phyloP scores from a whole-genome alignment of 2,329 filamentous ascomycete species.

The Penicillium sp. region DNA sequence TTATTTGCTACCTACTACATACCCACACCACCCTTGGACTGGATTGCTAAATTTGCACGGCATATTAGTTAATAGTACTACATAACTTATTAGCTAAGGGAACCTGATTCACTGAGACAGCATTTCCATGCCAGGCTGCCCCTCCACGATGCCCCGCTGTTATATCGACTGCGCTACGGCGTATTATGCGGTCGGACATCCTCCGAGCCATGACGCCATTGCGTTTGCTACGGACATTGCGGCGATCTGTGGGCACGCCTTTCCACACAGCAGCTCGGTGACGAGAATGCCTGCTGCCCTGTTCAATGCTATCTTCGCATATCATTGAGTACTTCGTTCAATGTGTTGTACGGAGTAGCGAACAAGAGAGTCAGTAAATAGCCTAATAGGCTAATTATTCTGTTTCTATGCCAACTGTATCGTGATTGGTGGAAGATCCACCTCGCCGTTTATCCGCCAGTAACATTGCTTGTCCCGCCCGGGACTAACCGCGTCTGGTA shows the following conservation, averaged over 20 bases:
- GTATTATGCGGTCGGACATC: conserved; percentile 2
- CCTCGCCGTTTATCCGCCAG: not conserved
- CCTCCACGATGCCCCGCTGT: not conserved
- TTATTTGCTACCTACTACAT: not conserved
- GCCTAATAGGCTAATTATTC: not conserved
- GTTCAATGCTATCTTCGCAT: not conserved
- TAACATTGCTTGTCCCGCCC: not conserved
- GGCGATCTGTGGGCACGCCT: too few species aligned
- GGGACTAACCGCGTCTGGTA: not conserved
- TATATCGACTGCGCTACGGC: not conserved
- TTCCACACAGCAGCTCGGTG: too few species aligned
- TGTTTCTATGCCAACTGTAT: not conserved
- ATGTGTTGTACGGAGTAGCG: too few species aligned
- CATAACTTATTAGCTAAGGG: too few species aligned
- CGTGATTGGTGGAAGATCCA: conserved; percentile 4
- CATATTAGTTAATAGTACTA: not conserved
- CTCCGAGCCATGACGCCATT: conserved; percentile 10
- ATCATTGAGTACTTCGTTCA: not conserved
- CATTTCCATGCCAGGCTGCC: not conserved
- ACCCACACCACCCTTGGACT: not conserved
- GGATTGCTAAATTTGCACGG: not conserved
- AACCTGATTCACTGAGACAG: not conserved
- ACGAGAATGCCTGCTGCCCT: too few species aligned
- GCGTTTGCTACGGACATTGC: too few species aligned
- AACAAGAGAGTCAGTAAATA: not conserved